Conservation (phyloP, 2,329 filamentous ascomycete genomes). For the Neospermospora avenae region DNA sequence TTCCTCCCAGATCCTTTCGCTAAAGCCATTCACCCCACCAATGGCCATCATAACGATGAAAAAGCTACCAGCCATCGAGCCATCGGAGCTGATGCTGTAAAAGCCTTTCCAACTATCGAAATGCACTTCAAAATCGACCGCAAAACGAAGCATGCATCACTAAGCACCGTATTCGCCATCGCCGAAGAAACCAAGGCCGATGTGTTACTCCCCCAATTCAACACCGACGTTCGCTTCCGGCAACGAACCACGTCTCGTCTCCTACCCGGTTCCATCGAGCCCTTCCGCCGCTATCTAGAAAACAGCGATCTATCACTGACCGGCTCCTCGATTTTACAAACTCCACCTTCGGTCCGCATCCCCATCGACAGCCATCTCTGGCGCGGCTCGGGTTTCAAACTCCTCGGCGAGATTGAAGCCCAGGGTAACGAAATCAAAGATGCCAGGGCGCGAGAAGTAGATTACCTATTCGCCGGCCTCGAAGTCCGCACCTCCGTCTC, state of each 20-base stretch:
- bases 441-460: constrained; percentile 25
- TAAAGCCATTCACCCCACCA: not conserved
- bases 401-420: constrained; percentile 7
- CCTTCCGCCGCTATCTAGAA: constrained; percentile 22
- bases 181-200: constrained; percentile 24
- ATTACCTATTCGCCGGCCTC: constrained; percentile 34
- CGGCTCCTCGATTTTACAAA: constrained; percentile 18
- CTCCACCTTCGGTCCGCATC: constrained; percentile 28
- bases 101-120: constrained; percentile 32
- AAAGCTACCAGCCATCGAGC: not conserved
- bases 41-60: constrained; percentile 2
- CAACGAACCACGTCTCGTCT: constrained; percentile 27
- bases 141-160: constrained; percentile 11
- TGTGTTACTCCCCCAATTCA: constrained; percentile 34
- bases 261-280: not conserved
- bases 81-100: constrained; percentile 23
- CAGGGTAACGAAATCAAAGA: not conserved
- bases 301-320: constrained; percentile 21
- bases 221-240: constrained; percentile 33
- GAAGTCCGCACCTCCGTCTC: constrained; percentile 27
- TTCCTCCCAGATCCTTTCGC: constrained; percentile 33
- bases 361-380: constrained; percentile 30
- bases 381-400: constrained; percentile 9
- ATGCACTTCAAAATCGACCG: constrained; percentile 27
- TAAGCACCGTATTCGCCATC: constrained; percentile 27